Base-by-base conservation (phyloP, 129 eudicot species). In the Artemisia argyi region DNA sequence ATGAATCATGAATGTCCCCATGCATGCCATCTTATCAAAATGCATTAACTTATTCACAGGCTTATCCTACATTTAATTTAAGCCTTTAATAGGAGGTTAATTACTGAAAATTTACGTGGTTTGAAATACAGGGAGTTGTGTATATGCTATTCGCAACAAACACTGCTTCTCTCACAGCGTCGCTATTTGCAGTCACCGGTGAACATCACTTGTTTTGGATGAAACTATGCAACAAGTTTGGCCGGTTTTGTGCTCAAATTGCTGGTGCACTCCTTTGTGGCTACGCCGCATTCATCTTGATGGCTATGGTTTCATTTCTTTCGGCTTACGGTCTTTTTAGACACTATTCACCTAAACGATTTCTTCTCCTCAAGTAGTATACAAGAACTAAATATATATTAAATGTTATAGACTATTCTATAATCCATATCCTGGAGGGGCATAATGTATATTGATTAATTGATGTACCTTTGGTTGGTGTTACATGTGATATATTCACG, bases 221-320 rank as follows among this genome's bases (percentile, higher is more conserved):
- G 87, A 88, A 85, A 50, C 1, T 84, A 11, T 91, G 97, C 81
- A 50, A 82, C 79, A 80, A 39, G 56, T 91, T 53, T 69, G 60
- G 65, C 49, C 81, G 97, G 28, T 91, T 91, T 58, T 91, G 97
- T 68, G 14, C 28, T 48, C 97, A 91, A 80, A 65, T 88, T 11
- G 96, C 85, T 0, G 92, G 88, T 4, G 86, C 89, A 14, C 1
- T 86, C 0, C 4, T 80, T 1, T 86, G 85, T 16, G 90, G 88
- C 47, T 78, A 71, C 5, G 19, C 61, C 2, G 92, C 90, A 5
- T 62, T 76, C 24, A 0, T 86, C 50, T 66, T 82, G 35, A 77
- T 91, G 88, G 68, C 66, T 65, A 1, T 84, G 0, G 64, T 83
- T 35, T 77, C 97, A 2, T 74, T 69, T 28, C 56, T 85, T 46